These are phyloP conservation scores for Buxus sempervirens DNA, from an alignment of 164 flowering plant species.

Conservation along the genomic window DNA sequence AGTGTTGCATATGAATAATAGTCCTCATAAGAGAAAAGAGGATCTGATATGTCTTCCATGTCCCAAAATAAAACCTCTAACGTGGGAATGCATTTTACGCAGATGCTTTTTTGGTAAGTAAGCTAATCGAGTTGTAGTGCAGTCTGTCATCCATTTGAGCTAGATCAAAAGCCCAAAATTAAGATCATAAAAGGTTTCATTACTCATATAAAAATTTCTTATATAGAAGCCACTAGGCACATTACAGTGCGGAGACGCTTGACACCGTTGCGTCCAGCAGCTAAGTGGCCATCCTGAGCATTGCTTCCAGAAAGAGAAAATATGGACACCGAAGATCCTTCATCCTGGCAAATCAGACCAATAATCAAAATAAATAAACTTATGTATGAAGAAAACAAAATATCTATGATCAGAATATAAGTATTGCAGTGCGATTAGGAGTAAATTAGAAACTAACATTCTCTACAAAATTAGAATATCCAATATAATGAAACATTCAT, in stretches of 20 bases:
- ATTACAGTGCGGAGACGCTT: constrained; percentile 99
- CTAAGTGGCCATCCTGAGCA: constrained; percentile 90
- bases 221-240: neutral
- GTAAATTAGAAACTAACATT: no score
- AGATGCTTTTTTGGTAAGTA: no score
- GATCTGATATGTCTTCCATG: no score
- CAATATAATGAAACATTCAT: neutral
- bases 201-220: neutral
- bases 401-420: no score
- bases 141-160: no score
- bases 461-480: neutral
- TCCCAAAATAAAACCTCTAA: neutral
- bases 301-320: constrained; percentile 86
- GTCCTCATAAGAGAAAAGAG: neutral
- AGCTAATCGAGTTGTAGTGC: no score
- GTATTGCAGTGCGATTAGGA: no score
- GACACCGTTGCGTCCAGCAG: constrained; percentile 98
- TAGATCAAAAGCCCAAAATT: no score
- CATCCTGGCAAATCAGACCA: constrained; percentile 56
- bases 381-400: no score
- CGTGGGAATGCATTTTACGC: neutral
- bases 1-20: neutral
- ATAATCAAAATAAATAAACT: neutral
- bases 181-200: neutral
- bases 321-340: constrained; percentile 87